A percentile compares a stretch with the other conserved stretches of the same genome.
phyloP scores from a whole-genome alignment of 139 green algal genomes.

The Chlamydomonas sp. region DNA sequence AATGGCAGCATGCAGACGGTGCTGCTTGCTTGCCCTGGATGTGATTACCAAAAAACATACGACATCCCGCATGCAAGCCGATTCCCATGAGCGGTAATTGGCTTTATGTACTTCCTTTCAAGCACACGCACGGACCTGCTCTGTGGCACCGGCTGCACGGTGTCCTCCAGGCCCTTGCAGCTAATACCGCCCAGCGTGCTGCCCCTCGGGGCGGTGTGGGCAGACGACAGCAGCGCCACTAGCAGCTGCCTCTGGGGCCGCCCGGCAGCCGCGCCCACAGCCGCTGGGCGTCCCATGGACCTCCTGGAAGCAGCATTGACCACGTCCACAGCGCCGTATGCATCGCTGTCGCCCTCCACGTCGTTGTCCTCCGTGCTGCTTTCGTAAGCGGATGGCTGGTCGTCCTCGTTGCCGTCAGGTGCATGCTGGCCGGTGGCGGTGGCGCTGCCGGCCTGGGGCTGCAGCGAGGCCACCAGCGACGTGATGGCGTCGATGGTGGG shows the following conservation, averaged over 20 bases:
- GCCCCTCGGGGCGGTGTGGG: neutral
- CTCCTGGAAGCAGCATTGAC: no score
- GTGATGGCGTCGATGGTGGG: conserved; percentile 64
- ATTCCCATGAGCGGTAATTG: no score
- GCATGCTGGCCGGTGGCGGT: neutral
- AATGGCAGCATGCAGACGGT: no score
- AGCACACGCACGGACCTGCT: no score
- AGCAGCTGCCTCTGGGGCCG: neutral
- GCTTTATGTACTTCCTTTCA: no score
- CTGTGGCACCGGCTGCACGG: conserved; percentile 26
- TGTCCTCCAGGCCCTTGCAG: conserved; percentile 25
- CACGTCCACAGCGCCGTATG: no score
- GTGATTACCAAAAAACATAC: no score
- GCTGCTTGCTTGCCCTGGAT: no score
- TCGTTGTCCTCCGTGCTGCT: no score
- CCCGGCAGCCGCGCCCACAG: neutral
- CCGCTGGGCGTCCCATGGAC: neutral
- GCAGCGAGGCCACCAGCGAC: neutral
- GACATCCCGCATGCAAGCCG: no score
- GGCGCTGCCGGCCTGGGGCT: neutral
- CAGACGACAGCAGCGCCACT: neutral
- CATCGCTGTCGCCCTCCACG: no score
- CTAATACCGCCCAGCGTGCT: neutral
- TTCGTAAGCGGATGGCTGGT: no score
- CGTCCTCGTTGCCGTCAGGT: neutral